Evolutionary conservation across 2,329 filamentous ascomycete species (phyloP).

Genomic region (Ophiostoma quercus): DNA sequence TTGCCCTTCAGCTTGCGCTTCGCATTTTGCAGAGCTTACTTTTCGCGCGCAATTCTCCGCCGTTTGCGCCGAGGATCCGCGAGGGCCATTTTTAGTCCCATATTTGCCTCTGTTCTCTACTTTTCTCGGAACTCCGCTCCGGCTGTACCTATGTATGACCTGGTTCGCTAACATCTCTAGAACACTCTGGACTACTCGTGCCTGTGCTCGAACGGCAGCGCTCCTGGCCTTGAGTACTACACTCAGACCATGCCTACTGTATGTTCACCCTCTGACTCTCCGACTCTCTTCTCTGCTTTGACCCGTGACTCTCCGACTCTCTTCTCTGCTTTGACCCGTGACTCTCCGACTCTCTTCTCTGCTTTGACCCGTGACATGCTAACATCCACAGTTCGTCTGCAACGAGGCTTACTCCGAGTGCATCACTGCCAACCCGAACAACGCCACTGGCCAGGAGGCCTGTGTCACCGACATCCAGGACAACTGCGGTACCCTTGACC

Average conservation of each 20-base stretch:
- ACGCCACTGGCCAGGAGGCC: slow-evolving; percentile 30
- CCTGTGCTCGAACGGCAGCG: slow-evolving; percentile 45
- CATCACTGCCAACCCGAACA: slow-evolving; percentile 40
- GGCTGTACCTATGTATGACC: background rate
- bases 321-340: background rate
- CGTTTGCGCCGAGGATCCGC: background rate
- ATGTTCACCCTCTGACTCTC: slow-evolving; percentile 27
- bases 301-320: background rate
- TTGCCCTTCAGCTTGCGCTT: too few species aligned
- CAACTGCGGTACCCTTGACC: slow-evolving; percentile 44
- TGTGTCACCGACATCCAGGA: slow-evolving; percentile 46
- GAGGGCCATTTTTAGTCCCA: background rate
- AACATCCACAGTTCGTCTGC: slow-evolving; percentile 45
- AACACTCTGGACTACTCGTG: slow-evolving; percentile 44
- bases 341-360: background rate
- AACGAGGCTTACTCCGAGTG: slow-evolving; percentile 45
- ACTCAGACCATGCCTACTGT: slow-evolving; percentile 46
- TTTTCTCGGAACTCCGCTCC: slow-evolving; percentile 6
- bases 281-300: background rate
- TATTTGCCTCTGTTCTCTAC: slow-evolving; percentile 2
- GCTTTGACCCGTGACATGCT: background rate
- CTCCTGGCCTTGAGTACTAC: slow-evolving; percentile 51
- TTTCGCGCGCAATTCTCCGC: background rate
- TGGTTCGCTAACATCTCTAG: slow-evolving; percentile 31
- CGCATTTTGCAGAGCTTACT: background rate